Evolutionary conservation across 441 rosid genomes (phyloP), one percentile per base, ranked within the genome.

Genomic region (Gossypium gossypioides): DNA sequence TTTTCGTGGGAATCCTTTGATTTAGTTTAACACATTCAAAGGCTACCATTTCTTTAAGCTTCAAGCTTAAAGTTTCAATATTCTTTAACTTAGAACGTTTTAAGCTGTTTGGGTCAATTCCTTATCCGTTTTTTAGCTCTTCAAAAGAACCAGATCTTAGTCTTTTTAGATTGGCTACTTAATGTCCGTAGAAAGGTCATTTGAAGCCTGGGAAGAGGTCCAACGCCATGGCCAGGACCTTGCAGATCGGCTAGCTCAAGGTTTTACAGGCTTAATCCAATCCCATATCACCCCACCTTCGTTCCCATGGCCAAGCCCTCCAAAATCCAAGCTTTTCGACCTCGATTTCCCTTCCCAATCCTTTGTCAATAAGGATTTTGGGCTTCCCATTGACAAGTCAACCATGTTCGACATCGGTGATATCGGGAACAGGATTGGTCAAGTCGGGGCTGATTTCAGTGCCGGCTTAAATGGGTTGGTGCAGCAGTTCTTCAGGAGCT

Each of bases 191-290:
- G 98, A 89, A 79, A 87, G 94, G 74, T 86, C 97, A 10, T 84
- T 93, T 9, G 96, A 89, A 78, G 94, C 96, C 1, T 91, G 97
- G 97, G 97, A 91, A 76, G 96, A 89, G 86, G 96, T 93, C 59
- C 98, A 89, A 76, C 80, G 97, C 70, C 97, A 92, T 60, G 96
- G 97, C 5, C 94, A 82, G 76, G 97, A 90, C 87, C 77, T 92
- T 7, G 97, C 97, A 13, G 97, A 88, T 75, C 73, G 94, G 69
- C 81, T 93, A 5, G 89, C 98, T 4, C 98, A 93, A 73, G 96
- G 98, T 1, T 90, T 93, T 71, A 83, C 91, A 0, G 98, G 96
- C 52, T 76, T 93, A 59, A 88, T 93, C 71, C 98, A 91, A 37
- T 84, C 89, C 10, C 92, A 86, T 50, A 88, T 91, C 9, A 80